A percentile compares a stretch with the other conserved stretches of the same genome.
phyloP scores from a whole-genome alignment of 805 yeast genomes.

The Cyberlindnera bimundalis region DNA sequence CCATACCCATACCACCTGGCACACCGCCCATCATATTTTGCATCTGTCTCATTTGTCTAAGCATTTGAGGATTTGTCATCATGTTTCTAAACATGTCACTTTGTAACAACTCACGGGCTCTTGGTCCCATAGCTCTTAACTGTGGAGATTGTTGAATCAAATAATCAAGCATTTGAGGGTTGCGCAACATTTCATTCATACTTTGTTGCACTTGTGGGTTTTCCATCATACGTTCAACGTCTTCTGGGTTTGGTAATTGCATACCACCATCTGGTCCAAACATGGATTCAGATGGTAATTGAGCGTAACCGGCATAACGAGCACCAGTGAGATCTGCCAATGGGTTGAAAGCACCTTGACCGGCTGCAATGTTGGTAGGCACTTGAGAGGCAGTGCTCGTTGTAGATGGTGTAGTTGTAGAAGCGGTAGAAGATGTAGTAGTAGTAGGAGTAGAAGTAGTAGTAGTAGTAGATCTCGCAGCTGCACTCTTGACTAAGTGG shows the following conservation, averaged over 20 bases:
- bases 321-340: constrained; percentile 93
- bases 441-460: constrained; percentile 11
- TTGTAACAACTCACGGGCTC: constrained; percentile 80
- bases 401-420: constrained; percentile 15
- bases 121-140: constrained; percentile 83
- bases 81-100: constrained; percentile 78
- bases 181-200: constrained; percentile 75
- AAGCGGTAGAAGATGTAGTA: constrained; percentile 1
- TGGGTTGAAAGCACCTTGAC: constrained; percentile 86
- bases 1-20: constrained; percentile 23
- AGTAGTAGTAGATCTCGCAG: constrained; percentile 34
- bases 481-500: constrained; percentile 85
- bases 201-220: constrained; percentile 79
- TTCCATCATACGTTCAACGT: constrained; percentile 69
- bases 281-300: constrained; percentile 81
- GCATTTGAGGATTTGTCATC: constrained; percentile 78
- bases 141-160: constrained; percentile 82
- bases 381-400: constrained; percentile 44
- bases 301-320: constrained; percentile 88
- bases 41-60: constrained; percentile 79
- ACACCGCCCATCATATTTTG: constrained; percentile 43
- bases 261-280: constrained; percentile 96
- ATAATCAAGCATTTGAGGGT: constrained; percentile 85
- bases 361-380: constrained; percentile 83
- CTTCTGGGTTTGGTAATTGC: constrained; percentile 67